Evolutionary conservation across 352 stramenopile genomes (phyloP).

Genomic region (Pythium chondricola): DNA sequence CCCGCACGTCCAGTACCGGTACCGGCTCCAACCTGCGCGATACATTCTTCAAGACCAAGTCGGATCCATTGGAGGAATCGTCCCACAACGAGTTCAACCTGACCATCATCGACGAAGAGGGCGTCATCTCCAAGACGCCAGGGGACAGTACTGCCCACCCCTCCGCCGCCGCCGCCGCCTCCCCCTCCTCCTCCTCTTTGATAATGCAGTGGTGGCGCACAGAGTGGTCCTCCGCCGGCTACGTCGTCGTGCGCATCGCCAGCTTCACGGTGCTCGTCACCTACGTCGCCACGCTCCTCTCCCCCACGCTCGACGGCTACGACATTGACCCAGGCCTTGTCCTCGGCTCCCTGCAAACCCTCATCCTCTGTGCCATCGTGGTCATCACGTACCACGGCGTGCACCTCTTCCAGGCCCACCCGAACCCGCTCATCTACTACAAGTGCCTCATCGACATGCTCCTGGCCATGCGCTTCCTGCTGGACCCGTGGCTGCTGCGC

Average conservation of each 20-base stretch:
- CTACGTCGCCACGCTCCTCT: constrained; percentile 27
- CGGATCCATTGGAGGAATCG: constrained; percentile 57
- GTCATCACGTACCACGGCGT: constrained; percentile 77
- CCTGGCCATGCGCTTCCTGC: constrained; percentile 61
- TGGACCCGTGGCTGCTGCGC: constrained; percentile 56
- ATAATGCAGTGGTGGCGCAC: neutral
- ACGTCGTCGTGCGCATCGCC: constrained; percentile 29
- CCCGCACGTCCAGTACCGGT: constrained; percentile 15
- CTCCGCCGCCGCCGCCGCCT: no score
- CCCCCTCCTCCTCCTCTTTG: neutral
- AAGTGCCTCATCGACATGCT: constrained; percentile 73
- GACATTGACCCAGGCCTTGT: constrained; percentile 61
- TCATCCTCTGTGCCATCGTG: constrained; percentile 63
- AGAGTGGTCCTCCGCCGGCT: constrained; percentile 44
- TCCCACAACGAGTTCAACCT: constrained; percentile 66
- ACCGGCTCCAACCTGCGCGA: constrained; percentile 32
- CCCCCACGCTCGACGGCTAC: constrained; percentile 80
- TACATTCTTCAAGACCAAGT: constrained; percentile 43
- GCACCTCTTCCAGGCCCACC: constrained; percentile 67
- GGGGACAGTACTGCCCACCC: constrained; percentile 28
- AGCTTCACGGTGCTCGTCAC: constrained; percentile 38
- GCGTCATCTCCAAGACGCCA: constrained; percentile 50
- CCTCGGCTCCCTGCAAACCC: constrained; percentile 66
- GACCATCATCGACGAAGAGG: constrained; percentile 70
- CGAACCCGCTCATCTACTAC: constrained; percentile 82